Evolutionary conservation across 2,329 filamentous ascomycete species (phyloP), one percentile per base, ranked within the genome.

Genomic region (Colletotrichum sp.): DNA sequence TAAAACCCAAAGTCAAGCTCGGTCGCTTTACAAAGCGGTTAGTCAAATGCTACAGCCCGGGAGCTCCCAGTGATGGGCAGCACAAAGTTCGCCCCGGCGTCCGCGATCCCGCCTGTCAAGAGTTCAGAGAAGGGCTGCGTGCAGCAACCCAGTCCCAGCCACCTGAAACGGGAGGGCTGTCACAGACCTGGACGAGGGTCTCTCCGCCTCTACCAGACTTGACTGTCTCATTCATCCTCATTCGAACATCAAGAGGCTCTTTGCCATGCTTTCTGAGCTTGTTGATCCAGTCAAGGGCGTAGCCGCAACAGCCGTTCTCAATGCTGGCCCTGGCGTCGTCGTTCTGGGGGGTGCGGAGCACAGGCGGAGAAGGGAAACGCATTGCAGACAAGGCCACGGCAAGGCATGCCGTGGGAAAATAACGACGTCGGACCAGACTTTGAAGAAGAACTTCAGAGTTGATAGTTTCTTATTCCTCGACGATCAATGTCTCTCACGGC

Each of bases 141-240:
- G 63, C 68, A 44, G 68, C 57, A 63, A 70, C 68, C 57, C 57
- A 34, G 57, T 61, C 66, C 28, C 59, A 74, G 48, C 71, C 74
- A 76, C 74, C 74, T 76, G 74, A 76, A 76, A 76, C 74, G 71
- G 66, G 61, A 76, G 74, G 74, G 74, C 74, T 74, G 74, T 76
- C 74, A 76, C 74, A 76, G 74, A 71, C 71, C 52, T 68, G 44
- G 64, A 73, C 57, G 44, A 72, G 63, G 57, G 68, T 60, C 48
- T 34, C 34, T 60, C 39, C 28, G 55, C 48, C 32, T 34, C 15
- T 69, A 48, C 65, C 65, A 59, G 36, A 34, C 28, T 36, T 44
- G 61, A 36, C 63, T 66, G 19, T 66, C 36, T 66, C 36, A 66
- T 30, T 66, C 36, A 64, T 39, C 13, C 61, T 44, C 61, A 64